Base-by-base conservation (phyloP, 2,329 filamentous ascomycete species). In the Colletotrichum camelliae region DNA sequence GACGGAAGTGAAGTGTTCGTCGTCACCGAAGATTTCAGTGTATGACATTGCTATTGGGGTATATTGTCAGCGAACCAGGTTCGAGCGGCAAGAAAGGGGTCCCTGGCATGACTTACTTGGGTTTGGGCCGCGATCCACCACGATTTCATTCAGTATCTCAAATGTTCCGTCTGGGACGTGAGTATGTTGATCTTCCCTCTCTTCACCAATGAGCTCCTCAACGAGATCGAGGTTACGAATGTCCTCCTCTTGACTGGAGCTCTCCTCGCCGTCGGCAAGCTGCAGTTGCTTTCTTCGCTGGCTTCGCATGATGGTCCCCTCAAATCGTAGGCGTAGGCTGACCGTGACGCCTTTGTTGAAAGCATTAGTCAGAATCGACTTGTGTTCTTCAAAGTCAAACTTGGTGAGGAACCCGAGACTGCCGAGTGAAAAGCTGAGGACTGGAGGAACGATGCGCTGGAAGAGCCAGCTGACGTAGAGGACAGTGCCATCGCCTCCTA, bases 391-490 rank as follows among this genome's bases (percentile, higher is more conserved):
- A 83, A 96, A 99, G 83, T 98, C 96, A 82, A 98, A 98, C 82
- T 98, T 98, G 31, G 97, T 98, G 78, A 99, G 87, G 82, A 99
- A 99, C 0, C 97, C 97, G 7, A 99, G 88, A 29, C 96, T 98
- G 10, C 97, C 97, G 12, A 98, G 88, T 1, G 96, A 92, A 83
- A 99, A 98, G 77, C 95, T 96, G 77, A 99, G 88, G 1, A 98
- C 95, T 0, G 97, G 97, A 7, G 97, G 97, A 1, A 98, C 96
- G 62, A 98, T 94, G 57, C 95, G 92, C 86, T 99, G 97, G 83
- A 99, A 99, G 2, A 99, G 89, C 96, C 96, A 98, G 81, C 95
- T 98, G 5, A 96, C 95, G 82, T 98, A 98, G 13, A 99, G 88
- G 8, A 99, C 96, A 0, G 97, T 99, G n/a, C 97, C 97, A 82